phyloP scores from a whole-genome alignment of 129 eudicot species.

The Ambrosia trifida region DNA sequence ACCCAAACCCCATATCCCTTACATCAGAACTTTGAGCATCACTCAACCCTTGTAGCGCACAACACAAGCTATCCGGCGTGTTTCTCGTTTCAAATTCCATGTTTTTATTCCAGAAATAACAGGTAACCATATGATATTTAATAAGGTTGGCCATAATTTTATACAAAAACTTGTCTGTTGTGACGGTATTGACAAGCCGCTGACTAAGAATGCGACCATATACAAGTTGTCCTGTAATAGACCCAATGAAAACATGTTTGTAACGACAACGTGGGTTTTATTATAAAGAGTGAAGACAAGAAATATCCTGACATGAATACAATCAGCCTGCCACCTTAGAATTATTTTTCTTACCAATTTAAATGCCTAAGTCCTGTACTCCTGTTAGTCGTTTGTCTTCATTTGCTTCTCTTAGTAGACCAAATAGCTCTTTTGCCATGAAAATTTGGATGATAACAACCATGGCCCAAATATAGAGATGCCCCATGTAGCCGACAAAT shows the following conservation, averaged over 20 bases:
- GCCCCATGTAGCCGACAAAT: slow-evolving; percentile 84
- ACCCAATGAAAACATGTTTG: too few relatives aligned
- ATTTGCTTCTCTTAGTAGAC: slow-evolving; percentile 59
- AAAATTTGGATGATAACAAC: slow-evolving; percentile 85
- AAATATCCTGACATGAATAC: too few relatives aligned
- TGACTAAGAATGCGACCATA: slow-evolving; percentile 98
- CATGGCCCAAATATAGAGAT: slow-evolving; percentile 96
- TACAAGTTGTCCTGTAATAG: too few relatives aligned
- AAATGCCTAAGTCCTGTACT: slow-evolving; percentile 82
- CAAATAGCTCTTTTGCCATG: slow-evolving; percentile 93
- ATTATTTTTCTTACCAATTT: slow-evolving; percentile 61
- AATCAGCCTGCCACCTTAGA: too few relatives aligned
- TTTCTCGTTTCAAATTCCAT: not conserved
- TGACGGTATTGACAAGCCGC: slow-evolving; percentile 88
- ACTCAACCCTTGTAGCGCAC: not conserved
- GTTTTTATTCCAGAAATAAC: too few relatives aligned
- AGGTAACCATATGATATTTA: slow-evolving; percentile 96
- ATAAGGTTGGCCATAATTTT: slow-evolving; percentile 73
- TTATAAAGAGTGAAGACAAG: too few relatives aligned
- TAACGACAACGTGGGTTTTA: too few relatives aligned
- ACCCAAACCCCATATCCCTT: not conserved
- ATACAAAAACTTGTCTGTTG: slow-evolving; percentile 73
- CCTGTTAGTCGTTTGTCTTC: slow-evolving; percentile 88
- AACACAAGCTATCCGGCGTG: not conserved
- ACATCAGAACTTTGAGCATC: not conserved